A percentile compares a stretch with the other conserved stretches of the same genome.
Conservation (phyloP, 1,139 yeast genomes). For the Scheffersomyces lignicola region DNA sequence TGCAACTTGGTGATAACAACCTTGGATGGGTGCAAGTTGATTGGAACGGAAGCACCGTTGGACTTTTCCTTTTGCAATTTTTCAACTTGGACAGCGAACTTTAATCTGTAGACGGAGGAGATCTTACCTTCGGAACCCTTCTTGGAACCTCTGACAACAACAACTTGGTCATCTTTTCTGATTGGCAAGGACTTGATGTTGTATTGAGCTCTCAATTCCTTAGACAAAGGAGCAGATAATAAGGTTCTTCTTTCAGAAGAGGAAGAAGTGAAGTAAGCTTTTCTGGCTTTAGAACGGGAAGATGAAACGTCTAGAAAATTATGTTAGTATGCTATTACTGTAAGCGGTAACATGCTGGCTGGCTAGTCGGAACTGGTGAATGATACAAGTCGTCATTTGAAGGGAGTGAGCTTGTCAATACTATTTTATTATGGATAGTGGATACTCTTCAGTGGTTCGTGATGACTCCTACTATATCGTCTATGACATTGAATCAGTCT, state of each 20-base stretch:
- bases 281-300: conserved; percentile 99
- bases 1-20: conserved; percentile 98
- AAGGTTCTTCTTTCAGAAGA: conserved; percentile 93
- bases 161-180: conserved; percentile 97
- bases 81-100: conserved; percentile 95
- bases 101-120: conserved; percentile 98
- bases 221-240: conserved; percentile 98
- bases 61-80: conserved; percentile 98
- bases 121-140: conserved; percentile 99
- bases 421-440: too few relatives aligned
- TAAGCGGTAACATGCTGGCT: background rate
- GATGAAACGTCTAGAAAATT: conserved; percentile 82
- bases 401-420: too few relatives aligned
- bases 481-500: too few relatives aligned
- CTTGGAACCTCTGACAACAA: conserved; percentile 97
- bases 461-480: too few relatives aligned
- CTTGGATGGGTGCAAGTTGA: conserved; percentile 98
- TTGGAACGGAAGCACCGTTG: conserved; percentile 96
- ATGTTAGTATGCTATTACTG: conserved; percentile 28
- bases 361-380: background rate
- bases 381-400: background rate
- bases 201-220: conserved; percentile 98
- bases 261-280: conserved; percentile 99
- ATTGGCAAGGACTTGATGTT: conserved; percentile 94
- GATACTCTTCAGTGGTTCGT: too few relatives aligned